phyloP scores from a whole-genome alignment of 148 eudicot genomes.

The Rhododendron henanense region DNA sequence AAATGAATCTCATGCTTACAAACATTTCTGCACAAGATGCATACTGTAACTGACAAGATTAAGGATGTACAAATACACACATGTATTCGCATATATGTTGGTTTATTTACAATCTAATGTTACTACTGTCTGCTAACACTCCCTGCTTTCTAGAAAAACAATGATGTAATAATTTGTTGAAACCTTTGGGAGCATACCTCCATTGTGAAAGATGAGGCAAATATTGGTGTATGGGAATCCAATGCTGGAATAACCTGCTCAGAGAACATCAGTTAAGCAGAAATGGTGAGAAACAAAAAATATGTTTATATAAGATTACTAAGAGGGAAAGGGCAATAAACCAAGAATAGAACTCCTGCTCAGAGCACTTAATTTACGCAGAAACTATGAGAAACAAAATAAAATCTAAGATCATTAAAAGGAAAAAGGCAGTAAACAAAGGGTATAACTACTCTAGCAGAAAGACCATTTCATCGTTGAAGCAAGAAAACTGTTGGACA shows the following conservation, averaged over 20 bases:
- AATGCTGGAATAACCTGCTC: conserved; percentile 90
- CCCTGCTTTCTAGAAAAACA: background rate
- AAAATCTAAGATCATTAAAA: background rate
- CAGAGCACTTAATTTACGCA: too few species aligned
- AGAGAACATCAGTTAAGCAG: conserved; percentile 7
- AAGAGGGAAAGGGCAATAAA: background rate
- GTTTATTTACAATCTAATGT: too few species aligned
- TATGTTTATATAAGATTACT: background rate
- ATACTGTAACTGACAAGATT: background rate
- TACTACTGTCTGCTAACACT: too few species aligned
- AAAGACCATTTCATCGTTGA: background rate
- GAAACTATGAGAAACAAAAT: too few species aligned
- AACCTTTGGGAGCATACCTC: conserved; percentile 44
- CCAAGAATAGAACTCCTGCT: background rate
- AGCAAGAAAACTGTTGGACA: background rate
- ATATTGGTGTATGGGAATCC: conserved; percentile 83
- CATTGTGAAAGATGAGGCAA: conserved; percentile 96
- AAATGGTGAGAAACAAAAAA: background rate
- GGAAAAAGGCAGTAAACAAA: background rate
- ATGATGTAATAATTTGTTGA: background rate
- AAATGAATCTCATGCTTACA: background rate
- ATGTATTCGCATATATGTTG: too few species aligned
- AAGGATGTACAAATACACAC: background rate
- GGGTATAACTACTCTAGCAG: background rate
- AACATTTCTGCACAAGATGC: background rate